Evolutionary conservation across 108 stramenopile species (phyloP).

Genomic region (Cyclotella atomus): DNA sequence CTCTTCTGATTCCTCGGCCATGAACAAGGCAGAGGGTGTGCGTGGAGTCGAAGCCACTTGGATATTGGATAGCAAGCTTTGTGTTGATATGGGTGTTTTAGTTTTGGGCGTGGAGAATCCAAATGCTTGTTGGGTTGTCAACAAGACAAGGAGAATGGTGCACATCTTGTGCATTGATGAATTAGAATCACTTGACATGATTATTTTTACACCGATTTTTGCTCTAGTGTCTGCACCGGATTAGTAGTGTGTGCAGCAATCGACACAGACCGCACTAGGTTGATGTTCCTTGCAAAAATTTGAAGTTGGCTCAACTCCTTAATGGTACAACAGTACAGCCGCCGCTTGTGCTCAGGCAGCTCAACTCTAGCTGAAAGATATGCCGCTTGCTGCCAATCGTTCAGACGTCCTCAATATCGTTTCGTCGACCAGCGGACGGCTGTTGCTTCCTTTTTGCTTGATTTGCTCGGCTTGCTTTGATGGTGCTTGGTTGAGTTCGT

Average conservation of each 20-base stretch:
- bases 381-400: too few relatives aligned
- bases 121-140: conserved; percentile 5
- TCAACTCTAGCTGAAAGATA: too few relatives aligned
- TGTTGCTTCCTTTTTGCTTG: too few relatives aligned
- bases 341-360: too few relatives aligned
- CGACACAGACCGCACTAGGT: neutral
- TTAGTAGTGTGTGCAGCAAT: too few relatives aligned
- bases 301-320: too few relatives aligned
- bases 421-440: too few relatives aligned
- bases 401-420: too few relatives aligned
- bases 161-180: conserved; percentile 1
- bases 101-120: conserved; percentile 18
- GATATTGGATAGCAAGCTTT: neutral
- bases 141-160: conserved; percentile 7
- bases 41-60: neutral
- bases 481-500: neutral
- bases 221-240: too few relatives aligned
- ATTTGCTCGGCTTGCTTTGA: neutral
- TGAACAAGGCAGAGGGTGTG: neutral
- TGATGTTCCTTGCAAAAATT: too few relatives aligned
- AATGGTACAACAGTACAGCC: too few relatives aligned
- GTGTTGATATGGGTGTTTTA: neutral
- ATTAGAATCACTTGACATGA: neutral
- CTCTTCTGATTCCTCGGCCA: conserved; percentile 4
- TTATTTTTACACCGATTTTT: neutral